Conservation (phyloP, 306 rosid species). For the Delonix regia region DNA sequence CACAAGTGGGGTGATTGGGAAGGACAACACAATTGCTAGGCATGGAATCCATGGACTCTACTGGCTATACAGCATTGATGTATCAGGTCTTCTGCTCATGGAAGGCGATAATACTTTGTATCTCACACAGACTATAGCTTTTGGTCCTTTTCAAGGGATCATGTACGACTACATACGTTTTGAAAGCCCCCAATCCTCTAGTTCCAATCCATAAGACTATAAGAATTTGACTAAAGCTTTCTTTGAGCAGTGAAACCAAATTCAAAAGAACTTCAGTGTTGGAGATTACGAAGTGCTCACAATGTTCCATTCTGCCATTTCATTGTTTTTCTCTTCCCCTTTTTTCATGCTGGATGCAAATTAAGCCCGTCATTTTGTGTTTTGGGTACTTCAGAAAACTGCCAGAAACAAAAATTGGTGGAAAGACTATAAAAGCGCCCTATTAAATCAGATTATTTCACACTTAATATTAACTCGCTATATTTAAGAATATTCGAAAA, state of each 20-base stretch:
- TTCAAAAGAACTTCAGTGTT: not conserved
- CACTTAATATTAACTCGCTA: too few relatives aligned
- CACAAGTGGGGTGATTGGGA: slow-evolving; percentile 76
- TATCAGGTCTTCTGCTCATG: slow-evolving; percentile 47
- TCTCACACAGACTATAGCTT: slow-evolving; percentile 62
- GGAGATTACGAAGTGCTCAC: not conserved
- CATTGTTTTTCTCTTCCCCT: not conserved
- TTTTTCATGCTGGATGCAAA: too few relatives aligned
- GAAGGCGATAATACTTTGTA: slow-evolving; percentile 61
- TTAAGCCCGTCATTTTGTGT: too few relatives aligned
- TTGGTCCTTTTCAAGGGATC: slow-evolving; percentile 72
- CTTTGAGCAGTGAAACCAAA: not conserved
- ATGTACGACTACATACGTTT: slow-evolving; percentile 86
- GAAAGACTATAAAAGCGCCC: too few relatives aligned
- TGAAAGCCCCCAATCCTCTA: slow-evolving; percentile 50
- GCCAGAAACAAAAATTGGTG: too few relatives aligned
- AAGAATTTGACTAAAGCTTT: not conserved
- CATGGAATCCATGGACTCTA: slow-evolving; percentile 96
- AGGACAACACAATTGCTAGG: slow-evolving; percentile 80
- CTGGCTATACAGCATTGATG: slow-evolving; percentile 61
- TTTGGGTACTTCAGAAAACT: too few relatives aligned
- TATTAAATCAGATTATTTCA: too few relatives aligned
- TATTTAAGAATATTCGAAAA: too few relatives aligned
- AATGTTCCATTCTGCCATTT: not conserved
- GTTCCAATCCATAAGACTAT: not conserved